These are phyloP conservation scores for Babesia gibsoni DNA, from an alignment of 169 alveolate genomes.

Conservation along the genomic window DNA sequence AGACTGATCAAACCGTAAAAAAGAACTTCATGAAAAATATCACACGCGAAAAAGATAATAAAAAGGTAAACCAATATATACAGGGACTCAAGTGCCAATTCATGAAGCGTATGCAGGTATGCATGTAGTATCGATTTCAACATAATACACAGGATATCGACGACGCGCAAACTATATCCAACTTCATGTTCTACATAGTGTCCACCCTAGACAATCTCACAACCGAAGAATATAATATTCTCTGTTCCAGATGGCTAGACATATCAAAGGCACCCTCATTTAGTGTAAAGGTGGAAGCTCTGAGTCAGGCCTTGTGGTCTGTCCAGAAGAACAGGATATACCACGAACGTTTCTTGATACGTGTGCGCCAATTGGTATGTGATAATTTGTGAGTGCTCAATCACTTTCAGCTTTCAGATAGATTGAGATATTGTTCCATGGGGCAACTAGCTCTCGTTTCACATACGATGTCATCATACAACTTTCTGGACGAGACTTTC, in stretches of 20 bases:
- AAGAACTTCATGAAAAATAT: no score
- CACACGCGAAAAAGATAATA: no score
- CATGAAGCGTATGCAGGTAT: constrained; percentile 21
- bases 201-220: constrained; percentile 37
- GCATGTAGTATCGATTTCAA: neutral
- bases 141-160: constrained; percentile 20
- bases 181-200: constrained; percentile 39
- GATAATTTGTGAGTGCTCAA: neutral
- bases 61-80: neutral
- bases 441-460: constrained; percentile 45
- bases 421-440: neutral
- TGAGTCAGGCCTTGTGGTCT: constrained; percentile 57
- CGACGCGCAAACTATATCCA: constrained; percentile 22
- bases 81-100: neutral
- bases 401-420: neutral
- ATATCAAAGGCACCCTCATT: neutral
- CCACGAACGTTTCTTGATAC: constrained; percentile 12
- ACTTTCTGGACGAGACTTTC: neutral
- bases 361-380: constrained; percentile 16
- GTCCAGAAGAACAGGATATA: constrained; percentile 52
- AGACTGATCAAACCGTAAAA: no score
- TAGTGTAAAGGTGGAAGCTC: constrained; percentile 32
- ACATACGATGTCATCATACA: constrained; percentile 28
- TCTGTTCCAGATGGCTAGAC: constrained; percentile 11
- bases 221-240: neutral